Percentiles rank a stretch among this genome's conserved stretches.
Conservation (phyloP, 108 stramenopile species). For the Skeletonema marinoi region DNA sequence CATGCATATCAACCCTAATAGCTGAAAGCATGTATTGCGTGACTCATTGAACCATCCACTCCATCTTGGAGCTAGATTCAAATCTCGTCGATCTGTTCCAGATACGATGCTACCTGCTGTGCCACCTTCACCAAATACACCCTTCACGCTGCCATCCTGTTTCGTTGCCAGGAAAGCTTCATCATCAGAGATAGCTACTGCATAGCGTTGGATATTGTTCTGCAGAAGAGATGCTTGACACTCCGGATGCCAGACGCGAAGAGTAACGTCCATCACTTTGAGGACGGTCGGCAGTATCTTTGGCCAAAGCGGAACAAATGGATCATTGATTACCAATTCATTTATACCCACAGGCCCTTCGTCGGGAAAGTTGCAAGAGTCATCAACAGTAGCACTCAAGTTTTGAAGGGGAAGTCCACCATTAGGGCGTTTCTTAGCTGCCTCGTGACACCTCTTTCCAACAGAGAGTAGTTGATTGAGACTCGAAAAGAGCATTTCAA, state of each 20-base stretch:
- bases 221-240: constrained; percentile 65
- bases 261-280: constrained; percentile 58
- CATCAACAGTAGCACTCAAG: constrained; percentile 39
- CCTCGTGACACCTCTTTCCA: constrained; percentile 88
- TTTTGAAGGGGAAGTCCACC: constrained; percentile 51
- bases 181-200: constrained; percentile 88
- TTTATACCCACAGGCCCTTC: constrained; percentile 83
- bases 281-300: constrained; percentile 71
- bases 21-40: constrained; percentile 78
- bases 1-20: constrained; percentile 73
- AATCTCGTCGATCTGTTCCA: constrained; percentile 73
- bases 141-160: constrained; percentile 64
- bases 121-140: constrained; percentile 90
- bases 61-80: constrained; percentile 85
- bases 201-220: constrained; percentile 75
- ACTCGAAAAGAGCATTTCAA: constrained; percentile 66
- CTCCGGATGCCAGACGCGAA: constrained; percentile 77
- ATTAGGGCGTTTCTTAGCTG: constrained; percentile 70
- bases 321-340: constrained; percentile 82
- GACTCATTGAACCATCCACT: constrained; percentile 91
- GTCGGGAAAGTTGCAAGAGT: constrained; percentile 62
- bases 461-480: constrained; percentile 87
- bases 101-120: constrained; percentile 87
- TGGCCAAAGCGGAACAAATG: constrained; percentile 89
- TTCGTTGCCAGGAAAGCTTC: constrained; percentile 83